Evolutionary conservation across 176 grass and related monocot species (phyloP).

Genomic region (Ensete glaucum): DNA sequence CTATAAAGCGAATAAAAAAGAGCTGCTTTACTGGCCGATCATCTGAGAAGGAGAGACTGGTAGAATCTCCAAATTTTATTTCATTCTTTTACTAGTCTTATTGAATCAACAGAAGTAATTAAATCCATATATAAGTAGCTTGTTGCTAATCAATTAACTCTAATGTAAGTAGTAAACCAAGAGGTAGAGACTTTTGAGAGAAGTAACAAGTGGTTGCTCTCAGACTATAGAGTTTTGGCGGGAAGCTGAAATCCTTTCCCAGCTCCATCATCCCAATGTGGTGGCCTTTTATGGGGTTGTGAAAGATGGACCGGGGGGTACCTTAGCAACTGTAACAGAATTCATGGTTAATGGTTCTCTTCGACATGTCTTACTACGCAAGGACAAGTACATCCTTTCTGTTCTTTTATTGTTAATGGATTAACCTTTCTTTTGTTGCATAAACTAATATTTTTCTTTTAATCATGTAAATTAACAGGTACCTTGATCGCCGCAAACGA

Average conservation of each 20-base stretch:
- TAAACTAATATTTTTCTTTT: not conserved
- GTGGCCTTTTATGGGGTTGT: constrained; percentile 93
- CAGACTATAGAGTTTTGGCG: constrained; percentile 95
- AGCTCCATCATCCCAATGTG: constrained; percentile 93
- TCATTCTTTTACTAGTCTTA: too few species aligned
- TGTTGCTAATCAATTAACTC: not conserved
- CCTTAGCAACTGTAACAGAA: constrained; percentile 82
- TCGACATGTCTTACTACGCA: constrained; percentile 84
- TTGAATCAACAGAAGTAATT: not conserved
- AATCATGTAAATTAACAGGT: constrained; percentile 22
- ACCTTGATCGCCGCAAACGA: constrained; percentile 71
- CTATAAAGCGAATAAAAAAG: constrained; percentile 98
- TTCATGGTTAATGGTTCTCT: constrained; percentile 99
- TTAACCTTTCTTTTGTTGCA: constrained; percentile 20
- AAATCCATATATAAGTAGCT: not conserved
- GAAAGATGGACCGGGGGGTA: constrained; percentile 78
- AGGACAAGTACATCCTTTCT: constrained; percentile 69
- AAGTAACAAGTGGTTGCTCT: constrained; percentile 1
- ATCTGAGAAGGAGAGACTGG: constrained; percentile 94
- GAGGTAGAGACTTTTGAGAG: not conserved
- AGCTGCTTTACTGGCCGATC: constrained; percentile 84
- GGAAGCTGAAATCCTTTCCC: constrained; percentile 93
- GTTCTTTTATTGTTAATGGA: not conserved
- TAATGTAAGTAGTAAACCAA: not conserved
- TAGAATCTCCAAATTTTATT: constrained; percentile 17